Base-by-base conservation (phyloP, 2,329 filamentous ascomycete species). In the Colletotrichum gigasporum region DNA sequence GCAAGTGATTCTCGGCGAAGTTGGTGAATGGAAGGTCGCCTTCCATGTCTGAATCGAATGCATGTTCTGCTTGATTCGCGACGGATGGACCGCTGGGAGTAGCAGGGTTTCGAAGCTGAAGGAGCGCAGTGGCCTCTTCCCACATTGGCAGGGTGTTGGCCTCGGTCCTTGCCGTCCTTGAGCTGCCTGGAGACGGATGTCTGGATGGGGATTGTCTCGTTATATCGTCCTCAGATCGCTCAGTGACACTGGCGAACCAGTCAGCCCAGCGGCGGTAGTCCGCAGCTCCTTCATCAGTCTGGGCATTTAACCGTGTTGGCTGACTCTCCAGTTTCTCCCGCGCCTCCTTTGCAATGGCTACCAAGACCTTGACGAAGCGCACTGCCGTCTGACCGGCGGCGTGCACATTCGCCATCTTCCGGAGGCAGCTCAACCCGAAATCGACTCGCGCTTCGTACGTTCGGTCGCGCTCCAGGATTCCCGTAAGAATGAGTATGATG, bases 321-420 rank as follows among this genome's bases (percentile, higher is more conserved):
- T 14, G 4, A 5, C 47, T 50, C n/a, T 50, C 26, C 3, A 71
- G 34, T 41, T 68, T 71, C 20, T 45, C 51, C 4, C 64, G 62
- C 1, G 70, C 68, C 52, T 71, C 70, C 7, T 69, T 55, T 2
- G 69, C 61, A 26, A 71, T 71, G 2, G 66, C 59, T 8, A 69
- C 67, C 11, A 71, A 61, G n/a, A 67, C 67, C 24, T 71, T 69
- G 7, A 70, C 69, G 11, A 71, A 69, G 7, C 66, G 56, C 16
- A 71, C 68, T 8, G 69, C 69, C 22, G 69, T 64, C 24, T 44
- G 69, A 16, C 67, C 69, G 7, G 73, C 71, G 28, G 66, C 67
- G 57, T 75, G 76, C 1, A 74, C 75, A 7, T 69, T 67, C 0
- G 76, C 71, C 74, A 78, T 78, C n/a, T 65, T 70, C 1, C 70